phyloP scores from a whole-genome alignment of 768 basidiomycete genomes.

The Guyanaporus albipodus region DNA sequence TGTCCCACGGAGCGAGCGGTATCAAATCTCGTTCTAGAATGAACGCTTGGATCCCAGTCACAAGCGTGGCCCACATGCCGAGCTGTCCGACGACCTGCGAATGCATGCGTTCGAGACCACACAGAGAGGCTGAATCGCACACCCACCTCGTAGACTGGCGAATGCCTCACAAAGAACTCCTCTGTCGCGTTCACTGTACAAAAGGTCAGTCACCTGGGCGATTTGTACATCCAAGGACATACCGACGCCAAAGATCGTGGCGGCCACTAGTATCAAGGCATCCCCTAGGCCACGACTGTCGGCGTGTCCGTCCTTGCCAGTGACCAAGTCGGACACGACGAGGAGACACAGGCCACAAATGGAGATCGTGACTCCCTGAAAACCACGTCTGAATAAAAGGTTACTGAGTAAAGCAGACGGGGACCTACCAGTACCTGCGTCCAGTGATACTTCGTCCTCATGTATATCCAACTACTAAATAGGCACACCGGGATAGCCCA shows the following conservation, averaged over 20 bases:
- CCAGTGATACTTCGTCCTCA: constrained; percentile 77
- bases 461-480: constrained; percentile 74
- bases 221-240: constrained; percentile 25
- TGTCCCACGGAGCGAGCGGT: constrained; percentile 64
- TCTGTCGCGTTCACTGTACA: constrained; percentile 77
- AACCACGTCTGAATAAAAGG: neutral
- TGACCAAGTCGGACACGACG: constrained; percentile 72
- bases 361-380: constrained; percentile 67
- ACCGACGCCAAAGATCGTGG: constrained; percentile 84
- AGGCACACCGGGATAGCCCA: constrained; percentile 90
- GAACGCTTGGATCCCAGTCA: constrained; percentile 72
- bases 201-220: constrained; percentile 1
- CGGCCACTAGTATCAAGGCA: constrained; percentile 80
- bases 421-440: constrained; percentile 66
- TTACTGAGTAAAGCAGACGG: neutral
- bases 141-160: constrained; percentile 71
- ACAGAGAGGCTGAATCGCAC: neutral
- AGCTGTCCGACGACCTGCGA: constrained; percentile 75
- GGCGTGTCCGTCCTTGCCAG: constrained; percentile 68
- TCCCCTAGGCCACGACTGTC: constrained; percentile 68
- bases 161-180: constrained; percentile 77
- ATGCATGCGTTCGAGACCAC: neutral
- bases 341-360: constrained; percentile 72
- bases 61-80: constrained; percentile 78
- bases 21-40: constrained; percentile 64